phyloP scores from a whole-genome alignment of 2,329 filamentous ascomycete species.

The Aureobasidium pullulans region DNA sequence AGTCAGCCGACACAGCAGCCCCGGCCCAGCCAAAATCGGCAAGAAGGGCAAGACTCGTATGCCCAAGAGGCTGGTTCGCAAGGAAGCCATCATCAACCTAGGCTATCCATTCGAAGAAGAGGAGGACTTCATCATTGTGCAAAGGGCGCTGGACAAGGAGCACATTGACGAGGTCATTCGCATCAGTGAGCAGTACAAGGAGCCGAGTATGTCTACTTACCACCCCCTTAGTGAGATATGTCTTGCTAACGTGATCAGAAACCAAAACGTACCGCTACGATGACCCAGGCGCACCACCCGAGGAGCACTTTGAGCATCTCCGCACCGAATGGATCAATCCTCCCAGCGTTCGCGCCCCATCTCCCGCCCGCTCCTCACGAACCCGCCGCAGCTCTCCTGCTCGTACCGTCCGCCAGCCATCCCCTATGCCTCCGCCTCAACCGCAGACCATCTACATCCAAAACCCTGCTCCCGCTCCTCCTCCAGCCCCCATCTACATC shows the following conservation, averaged over 20 bases:
- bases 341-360: slow-evolving; percentile 24
- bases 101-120: slow-evolving; percentile 84
- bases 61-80: slow-evolving; percentile 70
- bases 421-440: slow-evolving; percentile 12
- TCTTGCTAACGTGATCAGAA: slow-evolving; percentile 20
- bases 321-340: slow-evolving; percentile 34
- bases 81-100: slow-evolving; percentile 72
- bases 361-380: slow-evolving; percentile 21
- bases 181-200: slow-evolving; percentile 68
- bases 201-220: slow-evolving; percentile 31
- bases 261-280: slow-evolving; percentile 31
- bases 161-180: slow-evolving; percentile 87
- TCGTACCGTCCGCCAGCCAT: slow-evolving; percentile 18
- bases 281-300: slow-evolving; percentile 21
- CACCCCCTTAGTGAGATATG: not conserved
- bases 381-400: slow-evolving; percentile 21
- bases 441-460: slow-evolving; percentile 17
- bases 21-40: slow-evolving; percentile 28
- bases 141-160: slow-evolving; percentile 76
- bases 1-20: slow-evolving; percentile 20
- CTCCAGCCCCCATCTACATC: slow-evolving; percentile 19
- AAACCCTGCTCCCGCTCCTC: slow-evolving; percentile 16
- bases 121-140: slow-evolving; percentile 72
- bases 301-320: slow-evolving; percentile 27
- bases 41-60: slow-evolving; percentile 83